A percentile compares a stretch with the other conserved stretches of the same genome.
These are phyloP conservation scores for Bimuria novae-zelandiae DNA, from an alignment of 2,329 filamentous ascomycete genomes.

Conservation along the genomic window DNA sequence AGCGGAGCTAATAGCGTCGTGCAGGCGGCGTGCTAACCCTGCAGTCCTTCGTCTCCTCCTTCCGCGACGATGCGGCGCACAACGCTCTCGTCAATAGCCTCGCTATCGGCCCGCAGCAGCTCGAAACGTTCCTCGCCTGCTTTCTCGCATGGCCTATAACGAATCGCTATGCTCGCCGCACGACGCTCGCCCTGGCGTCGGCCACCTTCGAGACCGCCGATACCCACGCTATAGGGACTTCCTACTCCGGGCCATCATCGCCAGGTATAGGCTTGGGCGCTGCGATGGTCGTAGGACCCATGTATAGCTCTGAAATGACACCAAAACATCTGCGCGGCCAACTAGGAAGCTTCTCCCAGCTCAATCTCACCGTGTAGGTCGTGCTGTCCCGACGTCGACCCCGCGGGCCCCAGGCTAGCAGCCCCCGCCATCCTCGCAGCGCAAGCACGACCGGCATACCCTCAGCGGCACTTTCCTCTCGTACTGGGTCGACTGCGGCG, in stretches of 20 bases:
- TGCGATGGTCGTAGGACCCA: conserved; percentile 51
- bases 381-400: neutral
- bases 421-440: neutral
- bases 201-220: conserved; percentile 55
- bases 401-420: neutral
- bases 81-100: conserved; percentile 53
- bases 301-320: conserved; percentile 53
- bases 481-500: conserved; percentile 61
- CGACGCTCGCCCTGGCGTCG: conserved; percentile 50
- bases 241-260: conserved; percentile 65
- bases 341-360: conserved; percentile 55
- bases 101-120: conserved; percentile 57
- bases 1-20: conserved; percentile 5
- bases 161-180: conserved; percentile 53
- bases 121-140: conserved; percentile 58
- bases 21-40: conserved; percentile 53
- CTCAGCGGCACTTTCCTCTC: conserved; percentile 57
- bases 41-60: conserved; percentile 50
- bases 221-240: conserved; percentile 46
- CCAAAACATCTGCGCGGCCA: conserved; percentile 52
- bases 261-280: conserved; percentile 56
- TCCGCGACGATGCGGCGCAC: conserved; percentile 47
- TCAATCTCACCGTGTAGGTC: conserved; percentile 53
- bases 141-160: conserved; percentile 56
- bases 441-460: conserved; percentile 50